Base-by-base conservation (phyloP, 2,329 filamentous ascomycete genomes). In the Epichloe baconii region DNA sequence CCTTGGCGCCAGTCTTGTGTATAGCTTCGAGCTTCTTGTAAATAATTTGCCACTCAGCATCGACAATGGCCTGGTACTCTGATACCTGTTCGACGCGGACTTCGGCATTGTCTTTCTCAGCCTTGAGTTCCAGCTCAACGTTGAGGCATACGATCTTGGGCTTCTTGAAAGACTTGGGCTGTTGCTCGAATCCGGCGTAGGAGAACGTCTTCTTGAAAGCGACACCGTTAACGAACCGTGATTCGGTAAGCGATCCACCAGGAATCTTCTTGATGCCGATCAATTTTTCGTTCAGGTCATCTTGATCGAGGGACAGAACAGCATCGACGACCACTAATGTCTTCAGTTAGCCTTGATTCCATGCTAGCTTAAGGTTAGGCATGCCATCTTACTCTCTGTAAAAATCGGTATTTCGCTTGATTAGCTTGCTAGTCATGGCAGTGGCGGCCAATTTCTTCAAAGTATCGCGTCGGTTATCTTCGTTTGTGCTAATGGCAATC, bases 151-250 rank as follows among this genome's bases (percentile, higher is more conserved):
- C 87, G 60, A 98, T 95, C 77, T 94, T 95, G 55, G 93, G 93
- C 71, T 95, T 81, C 66, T 79, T 82, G 76, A 98, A 97, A 7
- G 80, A 83, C 73, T 98, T 98, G 58, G 93, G 93, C 73, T 98
- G 93, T 73, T 98, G 93, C 73, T 98, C 93, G 72, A 98, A 98
- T 65, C 93, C 93, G 61, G 93, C 93, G 66, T 98, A 98, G 48
- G 91, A 90, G 70, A 98, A 98, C 5, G 93, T 98, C 81, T 98
- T 98, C 77, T 97, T 97, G 78, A 98, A 98, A 37, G 93, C 91
- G 55, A 98, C 93, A 65, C 93, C 93, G 68, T 97, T 93, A 65
- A 98, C 86, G 70, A 97, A 97, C 41, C 95, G 80, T 2, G 91
- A 96, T 56, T 97, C 93, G 63, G 95, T 93, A 35, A 98, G 80